Evolutionary conservation across 2,329 filamentous ascomycete genomes (phyloP).

Genomic region (Penicillium decumbens): DNA sequence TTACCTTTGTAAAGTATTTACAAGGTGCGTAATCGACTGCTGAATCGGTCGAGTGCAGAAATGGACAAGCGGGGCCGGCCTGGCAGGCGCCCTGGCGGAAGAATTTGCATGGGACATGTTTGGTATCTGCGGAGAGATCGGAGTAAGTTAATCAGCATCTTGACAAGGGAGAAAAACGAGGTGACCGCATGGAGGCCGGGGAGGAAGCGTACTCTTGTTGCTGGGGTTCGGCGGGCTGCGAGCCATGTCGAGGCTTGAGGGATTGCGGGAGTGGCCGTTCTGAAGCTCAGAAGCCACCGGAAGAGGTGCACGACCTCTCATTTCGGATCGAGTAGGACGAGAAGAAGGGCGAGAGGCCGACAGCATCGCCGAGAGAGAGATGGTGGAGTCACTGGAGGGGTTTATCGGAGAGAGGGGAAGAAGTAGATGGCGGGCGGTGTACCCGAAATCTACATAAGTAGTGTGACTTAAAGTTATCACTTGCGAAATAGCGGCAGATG

Average conservation of each 20-base stretch:
- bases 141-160: constrained; percentile 7
- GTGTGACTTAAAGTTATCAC: background rate
- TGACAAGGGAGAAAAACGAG: background rate
- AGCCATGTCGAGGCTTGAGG: constrained; percentile 43
- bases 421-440: constrained; percentile 16
- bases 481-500: background rate
- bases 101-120: constrained; percentile 99
- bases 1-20: constrained; percentile 98
- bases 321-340: constrained; percentile 33
- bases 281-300: constrained; percentile 37
- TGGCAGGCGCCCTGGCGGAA: constrained; percentile 94
- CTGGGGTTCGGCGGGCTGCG: constrained; percentile 46
- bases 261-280: constrained; percentile 43
- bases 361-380: constrained; percentile 21
- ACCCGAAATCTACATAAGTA: background rate
- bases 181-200: background rate
- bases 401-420: constrained; percentile 19
- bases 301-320: constrained; percentile 41
- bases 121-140: constrained; percentile 62
- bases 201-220: constrained; percentile 34
- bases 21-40: constrained; percentile 80
- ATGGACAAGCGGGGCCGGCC: constrained; percentile 91
- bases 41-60: constrained; percentile 85
- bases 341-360: constrained; percentile 24
- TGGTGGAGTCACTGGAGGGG: constrained; percentile 18